Base-by-base conservation (phyloP, 192 early-diverging fungal species). In the Umbelopsis sp. region DNA sequence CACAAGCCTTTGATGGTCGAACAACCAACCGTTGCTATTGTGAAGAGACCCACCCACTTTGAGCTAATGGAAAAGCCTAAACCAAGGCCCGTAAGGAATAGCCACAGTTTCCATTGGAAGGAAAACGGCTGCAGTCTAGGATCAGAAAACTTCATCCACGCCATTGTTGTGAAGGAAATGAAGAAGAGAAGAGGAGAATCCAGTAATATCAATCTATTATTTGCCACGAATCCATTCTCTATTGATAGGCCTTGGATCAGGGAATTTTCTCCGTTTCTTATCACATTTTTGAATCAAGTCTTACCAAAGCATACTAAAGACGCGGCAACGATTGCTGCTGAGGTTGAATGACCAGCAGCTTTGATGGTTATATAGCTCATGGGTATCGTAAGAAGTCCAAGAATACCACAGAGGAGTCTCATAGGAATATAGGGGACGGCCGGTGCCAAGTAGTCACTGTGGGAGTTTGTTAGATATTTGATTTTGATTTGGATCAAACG, bases 31-130 rank as follows among this genome's bases (percentile, higher is more conserved):
- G 91, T 84, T 11, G 91, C 94, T 67, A 98, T 87, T 7, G 91
- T 88, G 68, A 99, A 95, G 41, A 98, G 80, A 14, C 97, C 97
- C 21, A 98, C 96, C 94, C 94, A 94, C 77, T 99, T 99, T 80
- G 91, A 89, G 71, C 96, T 91, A 22, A 84, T 71, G 21, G 87
- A 81, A 50, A 86, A 81, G 14, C 93, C 95, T 70, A 98, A 73
- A 34, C 87, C 87, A 66, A 93, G 71, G 7, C 97, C 97, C 7
- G 97, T 96, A 74, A 94, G 70, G 36, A 87, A 68, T 43, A 98
- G 81, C 89, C 94, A 97, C 12, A 85, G 34, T 88, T 92, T 96
- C 96, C 96, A 98, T 52, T 80, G 71, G 26, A 77, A 62, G 12
- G 86, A 78, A 66, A 96, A 97, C 29, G 94, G 85, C n/a, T 45